These are phyloP conservation scores for Ogataea neopini DNA, from an alignment of 805 yeast species.

Conservation along the genomic window DNA sequence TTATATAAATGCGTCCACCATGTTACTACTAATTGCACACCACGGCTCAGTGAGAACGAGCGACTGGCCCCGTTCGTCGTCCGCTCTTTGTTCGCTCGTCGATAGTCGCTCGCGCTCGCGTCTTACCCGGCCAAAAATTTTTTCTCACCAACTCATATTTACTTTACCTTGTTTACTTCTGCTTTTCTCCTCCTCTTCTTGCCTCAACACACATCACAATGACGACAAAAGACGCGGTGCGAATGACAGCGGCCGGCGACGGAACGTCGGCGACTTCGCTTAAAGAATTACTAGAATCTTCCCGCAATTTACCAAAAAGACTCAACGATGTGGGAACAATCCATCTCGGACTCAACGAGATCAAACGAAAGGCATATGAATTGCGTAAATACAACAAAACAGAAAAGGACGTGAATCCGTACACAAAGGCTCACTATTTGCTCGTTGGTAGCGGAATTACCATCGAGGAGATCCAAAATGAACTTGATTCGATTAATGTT, in stretches of 20 bases:
- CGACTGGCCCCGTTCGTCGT: not conserved
- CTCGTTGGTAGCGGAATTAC: conserved; percentile 87
- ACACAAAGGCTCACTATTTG: conserved; percentile 81
- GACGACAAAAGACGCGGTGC: conserved; percentile 2
- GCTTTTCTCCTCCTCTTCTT: not conserved
- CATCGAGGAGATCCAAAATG: conserved; percentile 76
- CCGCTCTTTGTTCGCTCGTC: not conserved
- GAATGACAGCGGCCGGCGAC: conserved; percentile 7
- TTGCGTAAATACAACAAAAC: conserved; percentile 46
- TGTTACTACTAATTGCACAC: too few species aligned
- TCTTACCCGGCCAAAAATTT: conserved; percentile 4
- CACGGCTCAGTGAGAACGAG: too few species aligned
- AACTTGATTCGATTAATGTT: conserved; percentile 45
- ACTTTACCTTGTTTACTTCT: not conserved
- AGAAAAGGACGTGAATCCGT: conserved; percentile 41
- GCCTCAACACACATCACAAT: not conserved
- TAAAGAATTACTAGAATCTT: conserved; percentile 75
- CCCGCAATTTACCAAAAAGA: conserved; percentile 68
- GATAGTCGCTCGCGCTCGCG: not conserved
- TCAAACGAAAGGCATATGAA: conserved; percentile 64
- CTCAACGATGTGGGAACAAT: conserved; percentile 74
- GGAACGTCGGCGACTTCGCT: conserved; percentile 34
- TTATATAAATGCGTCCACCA: too few species aligned
- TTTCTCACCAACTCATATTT: not conserved
- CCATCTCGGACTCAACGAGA: conserved; percentile 77